These are phyloP conservation scores for Sophora flavescens DNA, from an alignment of 306 rosid species.

Conservation along the genomic window DNA sequence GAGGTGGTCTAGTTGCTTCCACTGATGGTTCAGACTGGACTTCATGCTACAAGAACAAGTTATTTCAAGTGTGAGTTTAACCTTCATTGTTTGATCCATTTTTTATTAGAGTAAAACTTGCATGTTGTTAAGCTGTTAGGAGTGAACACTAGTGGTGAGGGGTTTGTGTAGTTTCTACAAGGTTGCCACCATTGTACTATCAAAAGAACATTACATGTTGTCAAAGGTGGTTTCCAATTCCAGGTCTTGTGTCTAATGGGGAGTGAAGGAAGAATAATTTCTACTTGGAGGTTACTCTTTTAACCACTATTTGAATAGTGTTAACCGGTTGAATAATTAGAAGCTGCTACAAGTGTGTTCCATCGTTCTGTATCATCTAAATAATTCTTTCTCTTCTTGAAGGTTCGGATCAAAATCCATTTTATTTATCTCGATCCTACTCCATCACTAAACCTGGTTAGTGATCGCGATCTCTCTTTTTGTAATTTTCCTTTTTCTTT, in stretches of 20 bases:
- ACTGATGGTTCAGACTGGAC: constrained; percentile 80
- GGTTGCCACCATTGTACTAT: neutral
- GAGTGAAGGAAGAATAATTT: constrained; percentile 33
- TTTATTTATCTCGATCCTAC: no score
- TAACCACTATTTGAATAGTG: constrained; percentile 30
- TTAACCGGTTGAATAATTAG: constrained; percentile 29
- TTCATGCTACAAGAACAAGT: constrained; percentile 61
- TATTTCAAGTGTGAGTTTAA: constrained; percentile 56
- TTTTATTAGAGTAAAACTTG: constrained; percentile 34
- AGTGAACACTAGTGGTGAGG: neutral
- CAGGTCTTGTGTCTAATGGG: neutral
- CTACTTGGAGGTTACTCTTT: constrained; percentile 18
- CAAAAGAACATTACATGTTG: neutral
- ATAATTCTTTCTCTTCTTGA: no score
- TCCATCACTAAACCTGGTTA: no score
- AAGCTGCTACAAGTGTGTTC: no score
- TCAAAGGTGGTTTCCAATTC: constrained; percentile 28
- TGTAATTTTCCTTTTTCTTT: neutral
- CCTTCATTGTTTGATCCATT: constrained; percentile 39
- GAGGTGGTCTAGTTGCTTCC: constrained; percentile 72
- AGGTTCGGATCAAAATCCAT: no score
- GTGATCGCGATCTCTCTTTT: no score
- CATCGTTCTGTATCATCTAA: no score
- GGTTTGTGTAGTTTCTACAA: neutral
- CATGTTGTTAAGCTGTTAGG: neutral